Percentiles rank a stretch among this genome's conserved stretches.
phyloP scores from a whole-genome alignment of 768 basidiomycete genomes.

The Kwoniella botswanensis region DNA sequence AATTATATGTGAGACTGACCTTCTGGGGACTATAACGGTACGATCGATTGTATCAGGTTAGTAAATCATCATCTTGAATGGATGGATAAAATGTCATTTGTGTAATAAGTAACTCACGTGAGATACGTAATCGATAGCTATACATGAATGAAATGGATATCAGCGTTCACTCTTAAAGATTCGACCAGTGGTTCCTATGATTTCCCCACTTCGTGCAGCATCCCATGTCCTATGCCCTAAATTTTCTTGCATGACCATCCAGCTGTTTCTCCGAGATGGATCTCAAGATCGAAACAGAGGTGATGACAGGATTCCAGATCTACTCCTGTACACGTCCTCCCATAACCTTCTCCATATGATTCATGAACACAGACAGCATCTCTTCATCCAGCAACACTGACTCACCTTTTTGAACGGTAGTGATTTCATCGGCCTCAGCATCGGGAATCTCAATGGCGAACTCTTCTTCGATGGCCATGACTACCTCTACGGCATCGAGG shows the following conservation, averaged over 20 bases:
- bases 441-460: constrained; percentile 98
- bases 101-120: constrained; percentile 59
- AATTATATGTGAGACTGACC: constrained; percentile 64
- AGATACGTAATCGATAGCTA: constrained; percentile 92
- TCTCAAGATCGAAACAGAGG: too few relatives aligned
- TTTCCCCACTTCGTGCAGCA: too few relatives aligned
- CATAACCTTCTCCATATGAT: too few relatives aligned
- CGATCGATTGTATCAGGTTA: background rate
- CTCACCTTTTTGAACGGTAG: constrained; percentile 86
- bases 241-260: too few relatives aligned
- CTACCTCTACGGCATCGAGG: constrained; percentile 94
- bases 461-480: constrained; percentile 99
- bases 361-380: too few relatives aligned
- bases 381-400: constrained; percentile 1
- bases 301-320: too few relatives aligned
- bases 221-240: too few relatives aligned
- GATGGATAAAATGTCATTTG: background rate
- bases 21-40: constrained; percentile 69
- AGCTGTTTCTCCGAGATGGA: too few relatives aligned
- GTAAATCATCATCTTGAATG: background rate
- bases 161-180: background rate
- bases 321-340: too few relatives aligned
- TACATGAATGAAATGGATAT: background rate
- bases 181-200: too few relatives aligned
- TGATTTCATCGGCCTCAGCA: constrained; percentile 91